A percentile compares a stretch with the other conserved stretches of the same genome.
These are phyloP conservation scores for Ceratocystis harringtonii DNA, from an alignment of 2,329 filamentous ascomycete species.

Conservation along the genomic window DNA sequence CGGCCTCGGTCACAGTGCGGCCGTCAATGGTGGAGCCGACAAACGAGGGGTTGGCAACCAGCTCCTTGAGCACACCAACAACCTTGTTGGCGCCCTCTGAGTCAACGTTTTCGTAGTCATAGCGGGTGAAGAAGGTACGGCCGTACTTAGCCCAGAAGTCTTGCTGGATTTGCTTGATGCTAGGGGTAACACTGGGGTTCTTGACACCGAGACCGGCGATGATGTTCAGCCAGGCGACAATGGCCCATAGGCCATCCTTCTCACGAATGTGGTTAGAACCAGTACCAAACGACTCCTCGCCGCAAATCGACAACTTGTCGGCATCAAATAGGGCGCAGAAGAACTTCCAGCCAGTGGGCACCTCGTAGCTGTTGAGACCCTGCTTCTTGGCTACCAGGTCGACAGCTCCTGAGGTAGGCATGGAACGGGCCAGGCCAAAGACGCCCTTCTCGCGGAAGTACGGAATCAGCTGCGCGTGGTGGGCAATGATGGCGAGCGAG, in stretches of 20 bases:
- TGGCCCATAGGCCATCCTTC: constrained; percentile 96
- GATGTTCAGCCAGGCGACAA: constrained; percentile 97
- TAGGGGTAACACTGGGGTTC: constrained; percentile 64
- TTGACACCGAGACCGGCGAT: constrained; percentile 84
- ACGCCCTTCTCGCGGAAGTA: constrained; percentile 98
- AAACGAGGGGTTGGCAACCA: constrained; percentile 61
- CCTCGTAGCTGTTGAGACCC: constrained; percentile 82
- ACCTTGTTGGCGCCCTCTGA: constrained; percentile 83
- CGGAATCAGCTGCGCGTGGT: constrained; percentile 89
- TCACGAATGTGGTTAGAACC: constrained; percentile 98
- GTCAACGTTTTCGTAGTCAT: constrained; percentile 95
- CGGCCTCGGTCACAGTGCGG: constrained; percentile 74
- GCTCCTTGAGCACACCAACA: constrained; percentile 60
- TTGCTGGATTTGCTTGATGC: constrained; percentile 89
- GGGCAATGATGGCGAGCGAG: constrained; percentile 93
- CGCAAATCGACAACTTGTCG: constrained; percentile 93
- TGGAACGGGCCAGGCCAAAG: constrained; percentile 85
- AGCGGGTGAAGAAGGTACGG: constrained; percentile 96
- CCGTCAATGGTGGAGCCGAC: constrained; percentile 67
- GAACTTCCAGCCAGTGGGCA: constrained; percentile 98
- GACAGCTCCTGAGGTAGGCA: constrained; percentile 92
- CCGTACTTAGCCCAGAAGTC: constrained; percentile 96
- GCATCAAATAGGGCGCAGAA: constrained; percentile 93
- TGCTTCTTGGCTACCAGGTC: constrained; percentile 94
- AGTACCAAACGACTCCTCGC: constrained; percentile 95